phyloP scores from a whole-genome alignment of 495 filamentous ascomycete species.

The Astrothelium subdiscretum region DNA sequence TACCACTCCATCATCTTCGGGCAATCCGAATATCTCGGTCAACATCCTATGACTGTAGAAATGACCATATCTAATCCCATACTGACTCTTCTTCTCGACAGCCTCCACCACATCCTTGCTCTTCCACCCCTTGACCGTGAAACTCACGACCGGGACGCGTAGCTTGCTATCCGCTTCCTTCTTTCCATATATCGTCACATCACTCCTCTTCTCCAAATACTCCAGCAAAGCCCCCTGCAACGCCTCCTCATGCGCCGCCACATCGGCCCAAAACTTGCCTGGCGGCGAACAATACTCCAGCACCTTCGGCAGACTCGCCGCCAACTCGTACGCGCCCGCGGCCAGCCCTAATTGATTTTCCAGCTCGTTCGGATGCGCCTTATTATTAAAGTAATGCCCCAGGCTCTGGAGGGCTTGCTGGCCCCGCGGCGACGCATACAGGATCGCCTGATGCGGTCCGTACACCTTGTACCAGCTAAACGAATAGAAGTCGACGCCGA shows the following conservation, averaged over 20 bases:
- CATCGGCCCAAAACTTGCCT: slow-evolving; percentile 37
- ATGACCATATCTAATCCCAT: slow-evolving; percentile 54
- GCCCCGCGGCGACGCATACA: slow-evolving; percentile 46
- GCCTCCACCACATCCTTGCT: slow-evolving; percentile 48
- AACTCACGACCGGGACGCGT: slow-evolving; percentile 56
- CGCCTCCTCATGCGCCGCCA: slow-evolving; percentile 46
- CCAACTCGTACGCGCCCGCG: slow-evolving; percentile 54
- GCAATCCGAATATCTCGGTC: slow-evolving; percentile 46
- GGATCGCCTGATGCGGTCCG: slow-evolving; percentile 57
- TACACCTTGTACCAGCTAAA: slow-evolving; percentile 51
- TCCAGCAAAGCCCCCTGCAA: slow-evolving; percentile 45
- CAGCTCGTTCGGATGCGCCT: slow-evolving; percentile 29
- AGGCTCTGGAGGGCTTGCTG: slow-evolving; percentile 41
- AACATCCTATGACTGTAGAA: slow-evolving; percentile 57
- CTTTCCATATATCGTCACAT: slow-evolving; percentile 48
- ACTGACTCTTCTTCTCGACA: slow-evolving; percentile 43
- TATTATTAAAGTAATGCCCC: slow-evolving; percentile 55
- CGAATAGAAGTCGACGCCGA: slow-evolving; percentile 64
- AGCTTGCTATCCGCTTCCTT: slow-evolving; percentile 28
- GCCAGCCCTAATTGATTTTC: slow-evolving; percentile 54
- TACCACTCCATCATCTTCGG: slow-evolving; percentile 50
- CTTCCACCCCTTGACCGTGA: slow-evolving; percentile 44
- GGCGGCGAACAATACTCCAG: slow-evolving; percentile 39
- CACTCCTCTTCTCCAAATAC: slow-evolving; percentile 38
- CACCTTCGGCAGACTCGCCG: slow-evolving; percentile 45